Evolutionary conservation across 2,329 filamentous ascomycete genomes (phyloP).

Genomic region (Chaetomiaceae sp.): DNA sequence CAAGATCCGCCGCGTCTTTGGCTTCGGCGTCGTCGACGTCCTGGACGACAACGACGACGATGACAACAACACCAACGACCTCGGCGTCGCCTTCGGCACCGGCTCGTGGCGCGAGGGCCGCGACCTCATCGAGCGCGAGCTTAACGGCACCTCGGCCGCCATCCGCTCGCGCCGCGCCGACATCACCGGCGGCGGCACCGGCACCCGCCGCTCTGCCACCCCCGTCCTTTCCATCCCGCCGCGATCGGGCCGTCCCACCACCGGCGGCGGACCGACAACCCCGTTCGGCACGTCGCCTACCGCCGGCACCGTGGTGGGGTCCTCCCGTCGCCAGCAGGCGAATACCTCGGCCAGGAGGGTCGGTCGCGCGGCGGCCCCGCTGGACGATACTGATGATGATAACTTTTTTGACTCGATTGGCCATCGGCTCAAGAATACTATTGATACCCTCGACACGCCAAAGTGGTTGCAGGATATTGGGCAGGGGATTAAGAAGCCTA

Average conservation of each 20-base stretch:
- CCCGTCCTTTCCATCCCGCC: constrained; percentile 49
- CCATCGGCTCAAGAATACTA: constrained; percentile 84
- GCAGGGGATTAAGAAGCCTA: constrained; percentile 66
- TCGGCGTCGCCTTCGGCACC: constrained; percentile 58
- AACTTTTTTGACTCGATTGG: constrained; percentile 80
- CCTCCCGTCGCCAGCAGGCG: constrained; percentile 18
- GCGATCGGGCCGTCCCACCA: constrained; percentile 28
- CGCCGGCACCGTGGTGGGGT: constrained; percentile 6
- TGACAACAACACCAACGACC: constrained; percentile 41
- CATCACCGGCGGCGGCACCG: constrained; percentile 30
- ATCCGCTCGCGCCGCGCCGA: constrained; percentile 43
- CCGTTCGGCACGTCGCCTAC: constrained; percentile 41
- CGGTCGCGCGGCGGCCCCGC: constrained; percentile 9
- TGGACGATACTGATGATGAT: constrained; percentile 48
- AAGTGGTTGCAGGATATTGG: constrained; percentile 74
- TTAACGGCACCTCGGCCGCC: constrained; percentile 57
- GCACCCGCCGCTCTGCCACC: no score
- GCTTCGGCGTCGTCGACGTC: constrained; percentile 66
- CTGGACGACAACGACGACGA: constrained; percentile 68
- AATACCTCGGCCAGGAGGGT: constrained; percentile 29
- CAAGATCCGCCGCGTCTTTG: constrained; percentile 68
- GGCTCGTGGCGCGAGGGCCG: constrained; percentile 89
- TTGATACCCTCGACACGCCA: constrained; percentile 76
- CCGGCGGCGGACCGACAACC: constrained; percentile 34
- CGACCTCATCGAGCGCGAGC: constrained; percentile 82